Conservation (phyloP, 352 stramenopile genomes). For the Phytophthora pseudosyringae region DNA sequence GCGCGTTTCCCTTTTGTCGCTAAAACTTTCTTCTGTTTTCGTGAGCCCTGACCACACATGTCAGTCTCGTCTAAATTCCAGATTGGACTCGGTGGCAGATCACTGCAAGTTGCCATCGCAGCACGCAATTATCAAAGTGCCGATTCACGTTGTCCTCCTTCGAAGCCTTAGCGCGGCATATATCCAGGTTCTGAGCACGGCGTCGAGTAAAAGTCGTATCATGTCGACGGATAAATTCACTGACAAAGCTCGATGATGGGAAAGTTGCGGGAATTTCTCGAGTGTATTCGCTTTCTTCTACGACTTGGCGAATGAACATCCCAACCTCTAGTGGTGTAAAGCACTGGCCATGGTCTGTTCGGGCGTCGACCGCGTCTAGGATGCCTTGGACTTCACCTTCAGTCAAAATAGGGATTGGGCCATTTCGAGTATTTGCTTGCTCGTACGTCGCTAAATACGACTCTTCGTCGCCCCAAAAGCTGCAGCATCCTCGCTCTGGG, state of each 20-base stretch:
- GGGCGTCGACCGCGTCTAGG: not conserved
- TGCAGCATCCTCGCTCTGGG: no score
- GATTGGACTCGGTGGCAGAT: no score
- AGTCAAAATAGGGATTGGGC: not conserved
- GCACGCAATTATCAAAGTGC: not conserved
- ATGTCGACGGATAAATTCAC: not conserved
- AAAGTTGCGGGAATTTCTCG: not conserved
- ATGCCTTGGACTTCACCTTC: not conserved
- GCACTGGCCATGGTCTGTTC: not conserved
- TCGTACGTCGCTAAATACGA: no score
- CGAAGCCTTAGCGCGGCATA: no score
- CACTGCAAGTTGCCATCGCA: not conserved
- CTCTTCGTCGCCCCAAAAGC: no score
- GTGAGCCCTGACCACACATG: not conserved
- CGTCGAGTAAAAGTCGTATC: no score
- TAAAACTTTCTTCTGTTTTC: not conserved
- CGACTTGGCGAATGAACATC: not conserved
- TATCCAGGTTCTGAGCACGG: no score
- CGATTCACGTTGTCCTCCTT: not conserved
- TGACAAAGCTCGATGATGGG: not conserved
- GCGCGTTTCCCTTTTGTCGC: not conserved
- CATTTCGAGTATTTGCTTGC: no score
- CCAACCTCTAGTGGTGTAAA: not conserved
- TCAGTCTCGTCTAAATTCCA: not conserved
- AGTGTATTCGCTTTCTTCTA: not conserved